phyloP scores from a whole-genome alignment of 2,329 filamentous ascomycete genomes.

The Alternaria infectoria region DNA sequence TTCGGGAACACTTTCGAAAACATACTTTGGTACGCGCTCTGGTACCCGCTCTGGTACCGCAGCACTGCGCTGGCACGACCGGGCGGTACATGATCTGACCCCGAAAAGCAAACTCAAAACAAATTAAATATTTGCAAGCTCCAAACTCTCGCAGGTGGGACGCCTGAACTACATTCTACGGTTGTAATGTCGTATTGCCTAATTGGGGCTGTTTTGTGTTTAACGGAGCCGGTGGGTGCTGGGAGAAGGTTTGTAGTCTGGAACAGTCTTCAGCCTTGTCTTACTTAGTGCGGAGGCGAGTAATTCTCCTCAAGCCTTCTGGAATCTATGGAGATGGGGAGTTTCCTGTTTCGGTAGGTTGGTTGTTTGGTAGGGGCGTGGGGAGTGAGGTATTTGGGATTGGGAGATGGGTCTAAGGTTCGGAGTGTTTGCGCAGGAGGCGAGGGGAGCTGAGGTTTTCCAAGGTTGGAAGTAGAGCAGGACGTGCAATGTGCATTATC shows the following conservation, averaged over 20 bases:
- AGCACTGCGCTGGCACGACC: neutral
- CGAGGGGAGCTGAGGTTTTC: neutral
- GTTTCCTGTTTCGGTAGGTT: neutral
- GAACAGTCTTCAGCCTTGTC: neutral
- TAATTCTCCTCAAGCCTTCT: neutral
- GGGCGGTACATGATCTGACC: neutral
- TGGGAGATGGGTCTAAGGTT: neutral
- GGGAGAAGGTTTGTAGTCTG: neutral
- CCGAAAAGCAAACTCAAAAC: neutral
- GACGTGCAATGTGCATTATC: neutral
- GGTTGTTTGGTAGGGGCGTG: neutral
- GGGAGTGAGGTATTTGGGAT: neutral
- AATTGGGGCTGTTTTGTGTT: neutral
- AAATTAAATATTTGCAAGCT: neutral
- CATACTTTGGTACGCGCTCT: neutral
- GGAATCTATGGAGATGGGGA: neutral
- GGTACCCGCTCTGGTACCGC: neutral
- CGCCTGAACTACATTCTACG: neutral
- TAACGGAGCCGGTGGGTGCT: no score
- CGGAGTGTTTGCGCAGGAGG: neutral
- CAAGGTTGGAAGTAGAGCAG: no score
- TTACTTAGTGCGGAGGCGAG: neutral
- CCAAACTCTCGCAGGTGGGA: neutral
- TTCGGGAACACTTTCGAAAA: neutral
- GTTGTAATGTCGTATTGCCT: neutral